These are phyloP conservation scores for Agaricus subrufescens DNA, from an alignment of 768 basidiomycete genomes.

Conservation along the genomic window DNA sequence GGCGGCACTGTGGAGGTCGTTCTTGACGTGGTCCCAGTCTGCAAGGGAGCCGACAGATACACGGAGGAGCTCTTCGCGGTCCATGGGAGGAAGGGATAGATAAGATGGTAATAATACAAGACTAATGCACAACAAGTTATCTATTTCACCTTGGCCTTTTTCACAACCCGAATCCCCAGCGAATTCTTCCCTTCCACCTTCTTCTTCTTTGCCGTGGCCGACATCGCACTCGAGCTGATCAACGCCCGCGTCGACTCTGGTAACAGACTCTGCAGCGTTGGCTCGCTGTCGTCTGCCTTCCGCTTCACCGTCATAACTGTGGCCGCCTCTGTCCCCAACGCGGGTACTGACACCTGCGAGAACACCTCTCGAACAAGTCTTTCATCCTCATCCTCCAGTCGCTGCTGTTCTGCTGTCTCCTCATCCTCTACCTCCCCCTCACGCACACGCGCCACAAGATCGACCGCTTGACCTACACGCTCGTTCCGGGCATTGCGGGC, in stretches of 20 bases:
- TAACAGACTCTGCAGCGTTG: conserved; percentile 62
- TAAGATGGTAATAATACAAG: too few species aligned
- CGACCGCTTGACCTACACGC: conserved; percentile 69
- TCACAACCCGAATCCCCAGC: conserved; percentile 73
- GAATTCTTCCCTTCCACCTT: conserved; percentile 46
- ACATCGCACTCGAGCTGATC: conserved; percentile 37
- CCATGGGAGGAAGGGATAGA: conserved; percentile 19
- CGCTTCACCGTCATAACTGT: conserved; percentile 73
- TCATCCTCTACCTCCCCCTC: conserved; percentile 72
- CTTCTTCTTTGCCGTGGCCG: conserved; percentile 46
- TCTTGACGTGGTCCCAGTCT: conserved; percentile 62
- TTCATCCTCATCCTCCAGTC: conserved; percentile 90
- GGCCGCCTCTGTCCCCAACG: conserved; percentile 16
- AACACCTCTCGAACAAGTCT: conserved; percentile 84
- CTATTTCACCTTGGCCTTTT: conserved; percentile 30
- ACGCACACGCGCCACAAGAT: conserved; percentile 58
- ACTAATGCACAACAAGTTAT: neutral
- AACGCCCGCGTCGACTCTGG: conserved; percentile 62
- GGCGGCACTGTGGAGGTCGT: conserved; percentile 45
- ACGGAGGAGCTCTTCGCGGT: conserved; percentile 40
- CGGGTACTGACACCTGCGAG: conserved; percentile 53
- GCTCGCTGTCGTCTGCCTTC: conserved; percentile 78
- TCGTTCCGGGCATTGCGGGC: conserved; percentile 87
- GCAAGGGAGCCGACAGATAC: conserved; percentile 61
- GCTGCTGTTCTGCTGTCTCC: conserved; percentile 65